Percentiles rank a stretch among this genome's conserved stretches.
phyloP scores from a whole-genome alignment of 805 yeast genomes.

The Cyberlindnera saturnus region DNA sequence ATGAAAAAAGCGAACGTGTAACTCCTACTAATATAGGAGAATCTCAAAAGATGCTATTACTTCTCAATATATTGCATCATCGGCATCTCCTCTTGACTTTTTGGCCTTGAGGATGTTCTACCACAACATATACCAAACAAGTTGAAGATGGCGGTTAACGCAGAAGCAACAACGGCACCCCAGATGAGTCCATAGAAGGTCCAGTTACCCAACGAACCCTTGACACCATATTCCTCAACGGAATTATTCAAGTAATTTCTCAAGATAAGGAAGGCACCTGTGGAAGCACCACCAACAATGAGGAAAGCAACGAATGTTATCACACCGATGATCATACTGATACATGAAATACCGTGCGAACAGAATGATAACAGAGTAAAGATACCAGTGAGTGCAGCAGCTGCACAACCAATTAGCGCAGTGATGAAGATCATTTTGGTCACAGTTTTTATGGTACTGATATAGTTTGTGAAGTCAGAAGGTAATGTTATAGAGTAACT shows the following conservation, averaged over 20 bases:
- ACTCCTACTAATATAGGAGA: background rate
- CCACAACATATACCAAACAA: conserved; percentile 38
- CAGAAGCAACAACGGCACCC: conserved; percentile 50
- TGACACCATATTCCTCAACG: conserved; percentile 45
- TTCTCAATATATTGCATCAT: conserved; percentile 18
- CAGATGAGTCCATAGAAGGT: conserved; percentile 55
- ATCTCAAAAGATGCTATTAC: background rate
- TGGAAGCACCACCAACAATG: conserved; percentile 49
- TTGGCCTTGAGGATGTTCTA: conserved; percentile 10
- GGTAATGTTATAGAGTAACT: conserved; percentile 39
- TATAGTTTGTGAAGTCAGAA: conserved; percentile 39
- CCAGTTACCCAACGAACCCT: conserved; percentile 40
- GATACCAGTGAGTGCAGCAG: conserved; percentile 37
- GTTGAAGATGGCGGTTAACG: conserved; percentile 31
- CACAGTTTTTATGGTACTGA: conserved; percentile 37
- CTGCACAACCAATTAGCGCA: conserved; percentile 41
- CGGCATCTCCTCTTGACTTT: conserved; percentile 9
- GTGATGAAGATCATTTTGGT: conserved; percentile 56
- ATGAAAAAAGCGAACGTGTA: background rate
- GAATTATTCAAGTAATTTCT: conserved; percentile 45
- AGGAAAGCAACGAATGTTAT: conserved; percentile 33
- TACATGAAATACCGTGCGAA: conserved; percentile 38
- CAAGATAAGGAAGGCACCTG: conserved; percentile 53
- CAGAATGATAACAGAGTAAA: conserved; percentile 39
- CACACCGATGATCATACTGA: conserved; percentile 39